Percentiles rank a stretch among this genome's conserved stretches.
These are phyloP conservation scores for Cetradonia linearis DNA, from an alignment of 495 filamentous ascomycete genomes.

Conservation along the genomic window DNA sequence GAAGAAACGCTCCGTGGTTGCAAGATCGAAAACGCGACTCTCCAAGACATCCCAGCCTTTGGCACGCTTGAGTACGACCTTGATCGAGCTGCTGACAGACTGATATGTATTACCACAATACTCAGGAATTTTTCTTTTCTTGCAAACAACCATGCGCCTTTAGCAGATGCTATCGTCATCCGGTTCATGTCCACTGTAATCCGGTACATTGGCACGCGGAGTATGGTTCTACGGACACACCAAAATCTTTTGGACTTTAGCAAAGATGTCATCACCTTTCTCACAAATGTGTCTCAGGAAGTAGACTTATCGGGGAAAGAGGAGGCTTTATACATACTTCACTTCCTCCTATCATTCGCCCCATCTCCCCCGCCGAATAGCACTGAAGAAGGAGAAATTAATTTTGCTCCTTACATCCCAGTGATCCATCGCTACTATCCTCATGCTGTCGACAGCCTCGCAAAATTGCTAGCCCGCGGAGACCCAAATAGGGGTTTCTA, in stretches of 20 bases:
- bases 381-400: constrained; percentile 44
- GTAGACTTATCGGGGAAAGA: constrained; percentile 79
- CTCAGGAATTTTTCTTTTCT: constrained; percentile 85
- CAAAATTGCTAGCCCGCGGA: constrained; percentile 85
- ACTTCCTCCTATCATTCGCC: constrained; percentile 84
- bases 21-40: constrained; percentile 53
- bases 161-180: constrained; percentile 66
- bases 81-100: constrained; percentile 72
- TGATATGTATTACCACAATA: constrained; percentile 87
- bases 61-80: constrained; percentile 73
- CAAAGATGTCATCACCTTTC: constrained; percentile 83
- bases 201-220: constrained; percentile 79
- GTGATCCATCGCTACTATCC: constrained; percentile 78
- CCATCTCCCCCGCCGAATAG: constrained; percentile 54
- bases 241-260: constrained; percentile 85
- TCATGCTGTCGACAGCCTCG: constrained; percentile 76
- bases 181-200: constrained; percentile 73
- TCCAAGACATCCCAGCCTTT: constrained; percentile 61
- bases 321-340: constrained; percentile 74
- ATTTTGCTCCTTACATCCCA: constrained; percentile 74
- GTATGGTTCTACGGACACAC: constrained; percentile 69
- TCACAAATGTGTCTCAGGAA: constrained; percentile 75
- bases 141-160: constrained; percentile 58
- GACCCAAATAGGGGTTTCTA: constrained; percentile 84
- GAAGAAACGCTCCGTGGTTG: constrained; percentile 77